Conservation (phyloP, 116 monocot genomes). For the Trichopus zeylanicus region DNA sequence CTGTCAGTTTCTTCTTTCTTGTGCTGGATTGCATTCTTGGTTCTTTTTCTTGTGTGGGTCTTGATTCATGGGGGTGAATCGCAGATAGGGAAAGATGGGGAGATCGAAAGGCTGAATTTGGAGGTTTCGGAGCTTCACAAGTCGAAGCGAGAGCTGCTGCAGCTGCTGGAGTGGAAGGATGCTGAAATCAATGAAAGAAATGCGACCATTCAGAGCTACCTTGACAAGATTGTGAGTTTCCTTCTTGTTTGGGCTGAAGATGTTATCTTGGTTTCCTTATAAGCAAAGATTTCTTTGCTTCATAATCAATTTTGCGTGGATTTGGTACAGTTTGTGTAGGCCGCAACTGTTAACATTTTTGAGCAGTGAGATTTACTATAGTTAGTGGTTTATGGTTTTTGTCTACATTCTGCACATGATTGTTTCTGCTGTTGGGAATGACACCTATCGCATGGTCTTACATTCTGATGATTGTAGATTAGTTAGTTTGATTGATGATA, state of each 20-base stretch:
- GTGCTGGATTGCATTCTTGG: neutral
- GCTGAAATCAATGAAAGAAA: slow-evolving; percentile 74
- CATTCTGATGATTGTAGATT: no score
- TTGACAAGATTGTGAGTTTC: slow-evolving; percentile 71
- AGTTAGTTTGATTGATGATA: no score
- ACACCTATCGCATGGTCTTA: no score
- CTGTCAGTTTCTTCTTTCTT: slow-evolving; percentile 20
- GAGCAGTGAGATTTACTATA: no score
- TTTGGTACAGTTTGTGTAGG: no score
- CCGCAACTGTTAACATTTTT: no score
- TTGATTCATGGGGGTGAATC: neutral
- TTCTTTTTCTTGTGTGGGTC: neutral
- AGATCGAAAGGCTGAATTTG: slow-evolving; percentile 66
- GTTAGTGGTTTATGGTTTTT: no score
- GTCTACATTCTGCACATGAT: no score
- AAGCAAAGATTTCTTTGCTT: neutral
- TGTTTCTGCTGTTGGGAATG: no score
- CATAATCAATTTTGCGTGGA: neutral
- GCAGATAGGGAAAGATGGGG: slow-evolving; percentile 78
- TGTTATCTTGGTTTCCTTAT: neutral
- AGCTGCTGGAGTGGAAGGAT: slow-evolving; percentile 68
- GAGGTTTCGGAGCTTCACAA: slow-evolving; percentile 66
- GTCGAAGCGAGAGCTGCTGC: slow-evolving; percentile 69
- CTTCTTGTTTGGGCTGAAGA: neutral
- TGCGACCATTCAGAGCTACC: slow-evolving; percentile 64